phyloP scores from a whole-genome alignment of 345 rosid species.

The Reutealis trisperma region DNA sequence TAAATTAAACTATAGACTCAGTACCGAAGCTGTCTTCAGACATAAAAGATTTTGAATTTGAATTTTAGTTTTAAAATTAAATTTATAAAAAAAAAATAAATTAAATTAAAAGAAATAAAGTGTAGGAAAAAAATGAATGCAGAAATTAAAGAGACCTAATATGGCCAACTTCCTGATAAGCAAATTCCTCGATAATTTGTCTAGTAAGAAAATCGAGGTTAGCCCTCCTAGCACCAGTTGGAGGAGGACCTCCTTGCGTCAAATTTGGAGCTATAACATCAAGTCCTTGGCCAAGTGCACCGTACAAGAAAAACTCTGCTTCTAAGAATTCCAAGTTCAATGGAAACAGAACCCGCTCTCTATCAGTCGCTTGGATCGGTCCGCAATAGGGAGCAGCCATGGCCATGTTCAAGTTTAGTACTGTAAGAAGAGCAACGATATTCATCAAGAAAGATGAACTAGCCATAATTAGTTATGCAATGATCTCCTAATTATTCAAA shows the following conservation, averaged over 20 bases:
- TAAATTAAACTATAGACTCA: no score
- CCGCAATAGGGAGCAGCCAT: slow-evolving; percentile 14
- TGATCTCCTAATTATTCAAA: no score
- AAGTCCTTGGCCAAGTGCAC: slow-evolving; percentile 53
- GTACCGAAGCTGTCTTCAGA: no score
- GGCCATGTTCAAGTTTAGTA: no score
- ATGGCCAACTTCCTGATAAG: slow-evolving; percentile 68
- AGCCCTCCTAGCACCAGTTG: slow-evolving; percentile 47
- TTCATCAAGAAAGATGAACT: no score
- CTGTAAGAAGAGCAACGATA: no score
- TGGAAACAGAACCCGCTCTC: slow-evolving; percentile 46
- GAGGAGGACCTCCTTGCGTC: slow-evolving; percentile 60
- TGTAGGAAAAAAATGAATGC: no score
- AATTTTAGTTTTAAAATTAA: no score
- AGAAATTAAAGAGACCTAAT: slow-evolving; percentile 40
- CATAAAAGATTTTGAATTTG: no score
- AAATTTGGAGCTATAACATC: slow-evolving; percentile 38
- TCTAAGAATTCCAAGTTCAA: slow-evolving; percentile 63
- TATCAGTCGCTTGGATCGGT: slow-evolving; percentile 40
- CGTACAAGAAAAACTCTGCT: slow-evolving; percentile 55
- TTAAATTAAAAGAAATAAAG: no score
- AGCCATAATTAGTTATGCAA: no score
- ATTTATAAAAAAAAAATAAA: no score
- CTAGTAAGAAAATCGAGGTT: slow-evolving; percentile 45
- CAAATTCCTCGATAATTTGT: slow-evolving; percentile 58